Base-by-base conservation (phyloP, 306 rosid species). In the Purshia tridentata region DNA sequence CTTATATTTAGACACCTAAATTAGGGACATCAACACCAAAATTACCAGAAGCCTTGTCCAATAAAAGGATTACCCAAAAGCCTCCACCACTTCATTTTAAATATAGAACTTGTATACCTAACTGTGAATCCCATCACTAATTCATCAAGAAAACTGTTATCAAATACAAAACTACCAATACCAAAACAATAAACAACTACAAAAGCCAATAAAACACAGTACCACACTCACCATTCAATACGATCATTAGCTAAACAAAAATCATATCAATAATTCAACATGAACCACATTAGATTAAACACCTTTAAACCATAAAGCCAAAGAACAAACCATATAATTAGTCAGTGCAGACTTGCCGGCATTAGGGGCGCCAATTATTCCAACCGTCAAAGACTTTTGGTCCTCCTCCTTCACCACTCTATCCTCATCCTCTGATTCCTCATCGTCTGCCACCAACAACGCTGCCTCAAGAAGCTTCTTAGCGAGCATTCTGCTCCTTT, bases 311-410 rank as follows among this genome's bases (percentile, higher is more conserved):
- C 40, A 29, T 18, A 57, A 73, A 37, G 50, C 19, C 14, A 65
- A 74, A 23, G n/a, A 69, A 69, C 77, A 18, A 80, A 93, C 98
- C 98, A 93, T 82, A 51, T 20, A 88, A 79, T 93, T 93, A 8
- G 97, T 91, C n/a, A 93, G 86, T 0, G 97, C 91, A 50, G 97
- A 93, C 76, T 93, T 93, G 51, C 98, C 98, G 19, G 97, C 98
- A 78, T 93, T 93, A 14, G 98, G 98, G 1, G 97, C 98, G 19
- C 98, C 97, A 4, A 93, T 86, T 42, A 93, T 89, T 72, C 98
- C 98, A 3, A 93, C 98, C 0, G 94, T 78, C 77, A 93, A 50
- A 2, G 96, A 91, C 58, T 85, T 91, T 83, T 91, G 98, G 53
- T 93, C 96, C 81, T 89, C 98, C 75, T 91, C 97, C 54, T 81